Evolutionary conservation across 1,284 basidiomycete genomes (phyloP).

Genomic region (Ceratobasidium sp.): DNA sequence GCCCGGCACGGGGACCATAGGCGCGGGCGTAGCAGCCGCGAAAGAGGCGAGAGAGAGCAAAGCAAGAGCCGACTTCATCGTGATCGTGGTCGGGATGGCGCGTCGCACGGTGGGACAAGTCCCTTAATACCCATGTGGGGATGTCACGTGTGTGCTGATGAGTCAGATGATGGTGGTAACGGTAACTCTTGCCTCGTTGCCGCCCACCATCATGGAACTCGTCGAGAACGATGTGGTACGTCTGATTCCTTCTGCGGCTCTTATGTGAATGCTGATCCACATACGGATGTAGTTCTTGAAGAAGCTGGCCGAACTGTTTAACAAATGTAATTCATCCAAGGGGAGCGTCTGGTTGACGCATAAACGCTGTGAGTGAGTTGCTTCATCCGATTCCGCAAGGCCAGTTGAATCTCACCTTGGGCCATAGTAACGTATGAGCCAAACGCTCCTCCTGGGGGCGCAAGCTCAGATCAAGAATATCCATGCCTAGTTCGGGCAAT

Average conservation of each 20-base stretch:
- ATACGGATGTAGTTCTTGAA: slow-evolving; percentile 70
- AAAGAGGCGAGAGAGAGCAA: slow-evolving; percentile 42
- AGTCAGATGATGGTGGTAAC: slow-evolving; percentile 28
- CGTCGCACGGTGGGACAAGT: neutral
- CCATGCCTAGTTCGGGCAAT: slow-evolving; percentile 82
- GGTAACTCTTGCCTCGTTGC: slow-evolving; percentile 12
- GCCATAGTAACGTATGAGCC: slow-evolving; percentile 72
- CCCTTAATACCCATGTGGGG: slow-evolving; percentile 40
- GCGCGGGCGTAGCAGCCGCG: slow-evolving; percentile 30
- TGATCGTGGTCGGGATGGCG: slow-evolving; percentile 29
- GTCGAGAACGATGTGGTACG: slow-evolving; percentile 41
- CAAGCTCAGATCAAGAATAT: slow-evolving; percentile 71
- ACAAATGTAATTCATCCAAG: slow-evolving; percentile 54
- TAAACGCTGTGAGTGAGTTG: slow-evolving; percentile 79
- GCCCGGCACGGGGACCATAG: neutral
- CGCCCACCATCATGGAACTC: slow-evolving; percentile 44
- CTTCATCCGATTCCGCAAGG: slow-evolving; percentile 33
- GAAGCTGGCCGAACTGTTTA: slow-evolving; percentile 71
- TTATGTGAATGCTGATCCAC: neutral
- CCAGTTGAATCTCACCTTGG: slow-evolving; percentile 26
- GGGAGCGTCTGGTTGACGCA: slow-evolving; percentile 92
- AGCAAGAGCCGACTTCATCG: slow-evolving; percentile 45
- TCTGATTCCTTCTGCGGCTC: neutral
- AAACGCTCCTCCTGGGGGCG: slow-evolving; percentile 65
- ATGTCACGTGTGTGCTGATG: slow-evolving; percentile 28